A percentile compares a stretch with the other conserved stretches of the same genome.
phyloP scores from a whole-genome alignment of 179 eudicot species.

The Sideroxylon spinosum region DNA sequence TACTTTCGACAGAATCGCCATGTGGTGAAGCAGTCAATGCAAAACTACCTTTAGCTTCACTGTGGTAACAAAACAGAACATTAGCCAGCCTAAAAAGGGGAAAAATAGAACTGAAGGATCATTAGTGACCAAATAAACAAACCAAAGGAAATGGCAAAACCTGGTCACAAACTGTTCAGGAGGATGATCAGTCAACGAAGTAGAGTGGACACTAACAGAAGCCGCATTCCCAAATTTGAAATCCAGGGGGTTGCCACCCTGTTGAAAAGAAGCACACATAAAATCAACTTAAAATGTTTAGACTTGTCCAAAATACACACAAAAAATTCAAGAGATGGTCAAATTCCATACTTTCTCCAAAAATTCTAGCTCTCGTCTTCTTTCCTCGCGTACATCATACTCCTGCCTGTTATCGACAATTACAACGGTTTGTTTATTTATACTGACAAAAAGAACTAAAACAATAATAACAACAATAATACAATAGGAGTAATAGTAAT shows the following conservation, averaged over 20 bases:
- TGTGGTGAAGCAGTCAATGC: slow-evolving; percentile 78
- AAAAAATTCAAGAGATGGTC: background rate
- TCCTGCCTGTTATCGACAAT: slow-evolving; percentile 63
- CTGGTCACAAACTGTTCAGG: slow-evolving; percentile 68
- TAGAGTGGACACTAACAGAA: slow-evolving; percentile 83
- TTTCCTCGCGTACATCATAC: slow-evolving; percentile 84
- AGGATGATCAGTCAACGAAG: slow-evolving; percentile 73
- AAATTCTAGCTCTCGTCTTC: slow-evolving; percentile 89
- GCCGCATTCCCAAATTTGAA: slow-evolving; percentile 65
- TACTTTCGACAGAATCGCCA: slow-evolving; percentile 97
- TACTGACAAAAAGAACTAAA: slow-evolving; percentile 6
- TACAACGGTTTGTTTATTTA: background rate
- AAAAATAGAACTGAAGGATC: slow-evolving; percentile 2
- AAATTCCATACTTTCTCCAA: slow-evolving; percentile 73
- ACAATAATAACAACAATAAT: background rate
- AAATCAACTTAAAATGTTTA: background rate
- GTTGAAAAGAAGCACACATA: slow-evolving; percentile 21
- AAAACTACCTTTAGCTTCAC: slow-evolving; percentile 97
- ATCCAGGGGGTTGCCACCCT: slow-evolving; percentile 98
- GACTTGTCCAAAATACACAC: background rate
- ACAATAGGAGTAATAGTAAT: background rate
- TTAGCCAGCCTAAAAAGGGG: background rate
- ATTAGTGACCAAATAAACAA: background rate
- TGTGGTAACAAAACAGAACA: slow-evolving; percentile 26
- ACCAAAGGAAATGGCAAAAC: slow-evolving; percentile 21